Evolutionary conservation across 2,329 filamentous ascomycete species (phyloP), one percentile per base, ranked within the genome.

Genomic region (Pyrenophora tritici-repentis): DNA sequence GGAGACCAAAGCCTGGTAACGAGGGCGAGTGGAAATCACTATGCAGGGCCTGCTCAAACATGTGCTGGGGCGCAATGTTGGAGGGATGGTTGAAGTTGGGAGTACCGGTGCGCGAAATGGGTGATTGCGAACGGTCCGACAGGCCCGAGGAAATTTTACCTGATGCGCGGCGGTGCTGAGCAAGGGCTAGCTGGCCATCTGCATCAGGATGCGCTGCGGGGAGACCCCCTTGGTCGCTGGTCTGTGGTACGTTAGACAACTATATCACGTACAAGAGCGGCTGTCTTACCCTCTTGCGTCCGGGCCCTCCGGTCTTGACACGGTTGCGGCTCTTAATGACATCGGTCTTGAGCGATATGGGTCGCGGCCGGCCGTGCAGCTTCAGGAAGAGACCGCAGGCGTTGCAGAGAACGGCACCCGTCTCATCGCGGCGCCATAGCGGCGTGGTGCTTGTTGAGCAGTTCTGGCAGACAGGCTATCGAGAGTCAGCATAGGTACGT

Each of bases 251-350:
- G 42, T 56, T 56, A 59, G 64, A 43, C 18, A 8, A 18, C 16
- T 39, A 45, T 9, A 14, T 7, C 3, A 22, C 40, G 16, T 22
- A 3, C 14, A 9, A 8, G 8, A 3, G 22, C 8, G 34, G 16
- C 70, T 76, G 68, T 26, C 51, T 42, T 78, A 91, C 90, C 86
- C 95, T 96, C 76, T 91, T 92, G 67, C 90, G 89, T 39, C 87
- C 86, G 66, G 92, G 83, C 2, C 80, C 90, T 7, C 89, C 85
- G 46, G 91, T 94, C 81, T 97, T 97, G 65, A 97, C 93, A 60
- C 94, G 87, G 77, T 99, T 99, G 68, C 94, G 91, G 79, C 92
- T 97, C 81, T 99, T 99, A 79, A 99, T 99, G 63, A 97, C 93
- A 80, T 99, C 94, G 41, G 94, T 97, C 82, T 99, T 99, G 66